Evolutionary conservation across 2,329 filamentous ascomycete genomes (phyloP), one percentile per base, ranked within the genome.

Genomic region (Myriangium duriaei): DNA sequence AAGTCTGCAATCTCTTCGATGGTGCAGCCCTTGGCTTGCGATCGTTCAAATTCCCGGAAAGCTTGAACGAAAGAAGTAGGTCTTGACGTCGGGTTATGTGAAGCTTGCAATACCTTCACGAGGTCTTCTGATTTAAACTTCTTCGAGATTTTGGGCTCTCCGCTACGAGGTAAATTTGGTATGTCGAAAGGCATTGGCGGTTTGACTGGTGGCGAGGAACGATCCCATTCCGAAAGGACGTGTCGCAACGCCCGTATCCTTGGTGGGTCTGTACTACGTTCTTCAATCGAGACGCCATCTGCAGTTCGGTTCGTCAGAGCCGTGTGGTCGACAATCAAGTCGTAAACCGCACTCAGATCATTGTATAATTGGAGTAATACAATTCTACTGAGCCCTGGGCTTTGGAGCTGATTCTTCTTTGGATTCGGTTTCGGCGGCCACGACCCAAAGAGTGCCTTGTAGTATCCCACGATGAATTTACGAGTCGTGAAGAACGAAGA

Each of bases 381-480:
- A 31, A 85, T 61, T 15, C 91, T 73, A 57, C 95, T 95, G 14
- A 96, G 68, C 0, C 88, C 88, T 48, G 76, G 82, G 49, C 87
- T 85, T 17, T 81, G 79, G 46, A 94, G 84, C 1, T 79, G 73
- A 54, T 94, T 93, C 70, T 92, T 94, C 68, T 92, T 93, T 49
- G 78, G 88, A 50, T 73, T 81, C 2, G 86, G 85, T 57, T 91
- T 93, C 6, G 91, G 88, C 2, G 91, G 87, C 88, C 88, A 83
- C 18, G 76, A 69, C n/a, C 78, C 78, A 50, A 78, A 79, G 32
- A 71, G 68, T 34, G 68, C 58, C 45, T 77, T 75, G 52, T 78
- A 92, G 56, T 86, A 79, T 45, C 68, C 64, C 35, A 86, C 64
- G 12, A 79, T 71, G 53, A 86, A 84, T 28, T 75, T 74, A 28